These are phyloP conservation scores for Tremellales sp. DNA, from an alignment of 1,284 basidiomycete species.

Conservation along the genomic window DNA sequence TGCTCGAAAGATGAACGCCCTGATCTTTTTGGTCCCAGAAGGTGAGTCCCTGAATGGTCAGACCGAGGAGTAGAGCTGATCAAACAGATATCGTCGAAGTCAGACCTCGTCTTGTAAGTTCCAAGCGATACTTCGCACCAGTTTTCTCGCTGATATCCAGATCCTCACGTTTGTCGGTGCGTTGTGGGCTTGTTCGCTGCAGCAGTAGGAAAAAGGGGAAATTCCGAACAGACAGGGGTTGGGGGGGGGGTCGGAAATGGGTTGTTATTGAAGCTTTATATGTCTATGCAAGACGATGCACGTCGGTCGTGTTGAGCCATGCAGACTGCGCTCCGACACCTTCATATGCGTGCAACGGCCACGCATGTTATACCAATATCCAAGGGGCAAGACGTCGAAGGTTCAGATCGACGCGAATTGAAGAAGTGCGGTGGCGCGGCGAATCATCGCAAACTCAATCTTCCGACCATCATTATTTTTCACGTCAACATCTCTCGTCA, in stretches of 20 bases:
- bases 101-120: conserved; percentile 69
- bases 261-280: too few species aligned
- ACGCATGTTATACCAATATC: too few species aligned
- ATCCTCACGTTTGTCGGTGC: conserved; percentile 58
- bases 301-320: too few species aligned
- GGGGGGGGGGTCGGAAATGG: neutral
- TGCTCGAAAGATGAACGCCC: conserved; percentile 91
- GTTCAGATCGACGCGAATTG: too few species aligned
- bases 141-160: conserved; percentile 50
- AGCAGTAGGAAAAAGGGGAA: conserved; percentile 16
- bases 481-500: too few species aligned
- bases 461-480: too few species aligned
- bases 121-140: conserved; percentile 21
- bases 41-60: conserved; percentile 41
- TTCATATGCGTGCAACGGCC: too few species aligned
- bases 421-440: too few species aligned
- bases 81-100: conserved; percentile 78
- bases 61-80: neutral
- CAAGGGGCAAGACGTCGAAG: too few species aligned
- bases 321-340: too few species aligned
- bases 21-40: conserved; percentile 97
- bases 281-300: too few species aligned
- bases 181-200: conserved; percentile 38
- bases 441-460: too few species aligned
- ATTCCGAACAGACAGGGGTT: neutral